Evolutionary conservation across 306 rosid genomes (phyloP).

Genomic region (Pterocarpus macrocarpus): DNA sequence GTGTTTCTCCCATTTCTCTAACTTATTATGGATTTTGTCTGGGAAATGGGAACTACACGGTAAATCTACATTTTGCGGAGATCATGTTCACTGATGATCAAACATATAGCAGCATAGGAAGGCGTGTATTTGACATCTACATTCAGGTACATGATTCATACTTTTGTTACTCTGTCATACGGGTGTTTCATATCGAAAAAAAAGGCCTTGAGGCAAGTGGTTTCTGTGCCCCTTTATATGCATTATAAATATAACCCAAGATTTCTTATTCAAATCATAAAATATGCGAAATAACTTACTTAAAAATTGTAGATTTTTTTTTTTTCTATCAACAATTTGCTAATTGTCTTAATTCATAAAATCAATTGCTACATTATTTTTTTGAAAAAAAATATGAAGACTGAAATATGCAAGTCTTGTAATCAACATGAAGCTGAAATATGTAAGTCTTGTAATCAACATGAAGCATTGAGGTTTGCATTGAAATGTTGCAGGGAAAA

Average conservation of each 20-base stretch:
- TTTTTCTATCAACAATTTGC: background rate
- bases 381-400: background rate
- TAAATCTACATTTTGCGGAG: constrained; percentile 66
- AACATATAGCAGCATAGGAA: constrained; percentile 56
- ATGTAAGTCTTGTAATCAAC: background rate
- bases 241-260: too few relatives aligned
- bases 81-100: constrained; percentile 46
- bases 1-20: constrained; percentile 72
- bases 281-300: background rate
- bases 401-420: background rate
- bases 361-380: background rate
- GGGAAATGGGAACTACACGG: constrained; percentile 60
- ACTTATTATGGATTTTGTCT: constrained; percentile 72
- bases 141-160: constrained; percentile 56
- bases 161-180: background rate
- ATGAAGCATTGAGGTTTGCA: background rate
- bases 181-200: background rate
- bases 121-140: constrained; percentile 64
- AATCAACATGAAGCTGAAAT: too few relatives aligned
- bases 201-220: background rate
- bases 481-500: constrained; percentile 53
- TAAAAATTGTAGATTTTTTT: background rate
- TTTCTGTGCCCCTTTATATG: background rate
- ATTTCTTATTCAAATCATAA: background rate
- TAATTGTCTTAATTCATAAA: background rate